Conservation (phyloP, 2,329 filamentous ascomycete species). For the Sphaerulina populicola region DNA sequence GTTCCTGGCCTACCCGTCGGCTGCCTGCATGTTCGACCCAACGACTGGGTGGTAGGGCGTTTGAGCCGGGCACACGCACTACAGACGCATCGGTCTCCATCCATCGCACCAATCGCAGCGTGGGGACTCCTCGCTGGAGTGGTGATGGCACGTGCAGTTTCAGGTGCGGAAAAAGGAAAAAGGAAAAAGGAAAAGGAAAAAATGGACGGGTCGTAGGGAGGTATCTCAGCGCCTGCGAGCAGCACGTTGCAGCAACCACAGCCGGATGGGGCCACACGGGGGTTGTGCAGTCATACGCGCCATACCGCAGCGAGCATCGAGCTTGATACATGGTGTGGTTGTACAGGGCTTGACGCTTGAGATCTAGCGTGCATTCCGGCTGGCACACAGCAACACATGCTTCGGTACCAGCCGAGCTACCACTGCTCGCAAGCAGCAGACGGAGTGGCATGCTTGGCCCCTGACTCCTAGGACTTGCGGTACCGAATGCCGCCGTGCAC, state of each 20-base stretch:
- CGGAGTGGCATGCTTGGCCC: background rate
- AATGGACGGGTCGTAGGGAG: background rate
- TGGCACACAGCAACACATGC: constrained; percentile 10
- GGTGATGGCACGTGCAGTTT: constrained; percentile 5
- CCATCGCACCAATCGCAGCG: background rate
- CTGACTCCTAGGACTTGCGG: constrained; percentile 2
- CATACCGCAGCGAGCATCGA: constrained; percentile 8
- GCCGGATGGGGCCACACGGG: constrained; percentile 3
- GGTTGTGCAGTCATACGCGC: constrained; percentile 1
- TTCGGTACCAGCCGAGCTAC: constrained; percentile 22
- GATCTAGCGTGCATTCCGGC: constrained; percentile 24
- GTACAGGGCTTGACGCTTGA: constrained; percentile 21
- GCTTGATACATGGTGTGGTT: constrained; percentile 24
- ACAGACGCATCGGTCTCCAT: background rate
- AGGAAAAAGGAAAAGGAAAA: too few species aligned
- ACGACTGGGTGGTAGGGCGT: constrained; percentile 22
- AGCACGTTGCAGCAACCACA: constrained; percentile 3
- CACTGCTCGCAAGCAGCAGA: constrained; percentile 7
- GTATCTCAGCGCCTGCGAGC: constrained; percentile 1
- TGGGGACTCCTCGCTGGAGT: background rate
- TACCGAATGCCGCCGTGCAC: constrained; percentile 1
- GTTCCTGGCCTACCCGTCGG: constrained; percentile 26
- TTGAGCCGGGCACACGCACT: constrained; percentile 20
- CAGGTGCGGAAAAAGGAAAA: background rate
- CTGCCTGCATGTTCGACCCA: constrained; percentile 27